Evolutionary conservation across 2,329 filamentous ascomycete genomes (phyloP).

Genomic region (Epichloe uncinata): DNA sequence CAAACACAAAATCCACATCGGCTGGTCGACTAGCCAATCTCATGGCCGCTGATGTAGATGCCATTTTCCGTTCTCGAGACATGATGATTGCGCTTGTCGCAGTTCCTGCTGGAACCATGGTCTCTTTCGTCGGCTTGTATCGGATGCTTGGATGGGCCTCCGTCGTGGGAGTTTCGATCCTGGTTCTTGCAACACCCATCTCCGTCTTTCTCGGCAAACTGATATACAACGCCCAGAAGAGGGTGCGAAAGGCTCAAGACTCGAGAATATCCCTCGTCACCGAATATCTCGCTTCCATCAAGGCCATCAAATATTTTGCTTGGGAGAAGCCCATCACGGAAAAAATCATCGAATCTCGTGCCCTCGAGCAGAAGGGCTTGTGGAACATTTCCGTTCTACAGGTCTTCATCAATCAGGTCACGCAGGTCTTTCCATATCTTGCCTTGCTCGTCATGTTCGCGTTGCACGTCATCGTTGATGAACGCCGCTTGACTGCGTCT

Average conservation of each 20-base stretch:
- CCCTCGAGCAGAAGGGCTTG: conserved; percentile 37
- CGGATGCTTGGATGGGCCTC: conserved; percentile 42
- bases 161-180: conserved; percentile 34
- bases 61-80: conserved; percentile 38
- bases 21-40: conserved; percentile 40
- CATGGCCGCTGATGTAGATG: conserved; percentile 46
- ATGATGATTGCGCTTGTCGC: conserved; percentile 33
- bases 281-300: conserved; percentile 44
- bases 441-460: conserved; percentile 41
- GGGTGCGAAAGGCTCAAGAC: conserved; percentile 43
- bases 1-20: conserved; percentile 25
- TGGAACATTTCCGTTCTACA: conserved; percentile 39
- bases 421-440: conserved; percentile 37
- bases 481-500: conserved; percentile 37
- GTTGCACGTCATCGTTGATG: conserved; percentile 33
- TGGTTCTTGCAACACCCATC: conserved; percentile 35
- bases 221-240: conserved; percentile 36
- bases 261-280: conserved; percentile 42
- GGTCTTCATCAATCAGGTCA: conserved; percentile 33
- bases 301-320: conserved; percentile 47
- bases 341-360: conserved; percentile 36
- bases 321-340: conserved; percentile 41
- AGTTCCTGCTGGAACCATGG: conserved; percentile 31
- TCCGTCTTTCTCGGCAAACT: conserved; percentile 33
- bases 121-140: conserved; percentile 40